Conservation (phyloP, 139 green algal species). For the Micromonas commoda region DNA sequence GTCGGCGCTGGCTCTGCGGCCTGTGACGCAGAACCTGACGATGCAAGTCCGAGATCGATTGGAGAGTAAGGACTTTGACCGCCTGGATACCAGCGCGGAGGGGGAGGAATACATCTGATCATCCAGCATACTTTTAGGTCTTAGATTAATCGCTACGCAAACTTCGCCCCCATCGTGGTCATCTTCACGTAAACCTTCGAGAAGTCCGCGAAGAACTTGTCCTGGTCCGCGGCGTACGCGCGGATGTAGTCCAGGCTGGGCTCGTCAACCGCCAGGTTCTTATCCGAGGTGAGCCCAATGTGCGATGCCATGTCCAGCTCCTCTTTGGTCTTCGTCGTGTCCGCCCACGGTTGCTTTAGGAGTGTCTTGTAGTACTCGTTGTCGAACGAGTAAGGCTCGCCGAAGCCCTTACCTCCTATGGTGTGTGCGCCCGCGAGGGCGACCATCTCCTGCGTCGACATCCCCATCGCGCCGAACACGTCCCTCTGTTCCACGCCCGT, state of each 20-base stretch:
- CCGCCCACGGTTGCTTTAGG: conserved; percentile 8
- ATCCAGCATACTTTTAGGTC: no score
- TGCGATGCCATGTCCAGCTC: conserved; percentile 55
- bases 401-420: conserved; percentile 80
- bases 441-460: conserved; percentile 60
- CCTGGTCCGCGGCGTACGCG: conserved; percentile 58
- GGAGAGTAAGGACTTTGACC: no score
- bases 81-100: no score
- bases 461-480: conserved; percentile 60
- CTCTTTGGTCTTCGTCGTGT: conserved; percentile 36
- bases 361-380: conserved; percentile 76
- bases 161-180: neutral
- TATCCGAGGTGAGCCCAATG: conserved; percentile 77
- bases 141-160: neutral
- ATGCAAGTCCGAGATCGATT: no score
- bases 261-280: conserved; percentile 67
- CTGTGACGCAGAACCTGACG: conserved; percentile 16
- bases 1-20: neutral
- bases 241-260: conserved; percentile 26
- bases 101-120: no score
- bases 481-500: conserved; percentile 48
- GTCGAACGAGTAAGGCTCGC: conserved; percentile 80
- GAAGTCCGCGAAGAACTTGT: conserved; percentile 67
- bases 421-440: conserved; percentile 68
- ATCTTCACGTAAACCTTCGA: neutral